phyloP scores from a whole-genome alignment of 495 filamentous ascomycete genomes.

The Mycothermus thermophilus region DNA sequence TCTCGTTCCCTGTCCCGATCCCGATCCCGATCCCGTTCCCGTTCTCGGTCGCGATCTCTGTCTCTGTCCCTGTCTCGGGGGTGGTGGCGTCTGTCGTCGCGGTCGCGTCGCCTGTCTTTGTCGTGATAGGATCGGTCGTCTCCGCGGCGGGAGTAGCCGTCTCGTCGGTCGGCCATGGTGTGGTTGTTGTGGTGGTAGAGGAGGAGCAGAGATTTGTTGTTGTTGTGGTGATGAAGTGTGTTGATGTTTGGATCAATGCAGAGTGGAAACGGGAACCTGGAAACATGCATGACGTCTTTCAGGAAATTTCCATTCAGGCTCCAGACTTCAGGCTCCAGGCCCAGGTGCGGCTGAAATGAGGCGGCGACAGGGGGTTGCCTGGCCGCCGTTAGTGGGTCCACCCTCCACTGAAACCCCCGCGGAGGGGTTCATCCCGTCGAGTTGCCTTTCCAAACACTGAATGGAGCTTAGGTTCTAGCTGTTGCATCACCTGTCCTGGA shows the following conservation, averaged over 20 bases:
- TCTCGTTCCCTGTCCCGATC: conserved; percentile 18
- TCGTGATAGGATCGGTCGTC: conserved; percentile 14
- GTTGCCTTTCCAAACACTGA: too few relatives aligned
- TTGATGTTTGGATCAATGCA: background rate
- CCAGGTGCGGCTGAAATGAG: conserved; percentile 10
- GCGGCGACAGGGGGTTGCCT: too few relatives aligned
- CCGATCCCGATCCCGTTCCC: conserved; percentile 20
- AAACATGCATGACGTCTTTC: conserved; percentile 11
- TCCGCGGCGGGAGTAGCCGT: conserved; percentile 14
- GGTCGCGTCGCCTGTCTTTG: conserved; percentile 10
- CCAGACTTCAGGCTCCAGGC: too few relatives aligned
- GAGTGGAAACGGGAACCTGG: too few relatives aligned
- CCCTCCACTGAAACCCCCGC: too few relatives aligned
- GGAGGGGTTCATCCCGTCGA: too few relatives aligned
- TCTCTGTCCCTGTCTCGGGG: conserved; percentile 21
- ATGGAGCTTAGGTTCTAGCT: too few relatives aligned
- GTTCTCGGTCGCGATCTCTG: conserved; percentile 18
- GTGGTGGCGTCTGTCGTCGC: conserved; percentile 5
- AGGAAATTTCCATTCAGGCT: conserved; percentile 10
- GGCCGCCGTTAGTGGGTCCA: too few relatives aligned
- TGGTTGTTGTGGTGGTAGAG: conserved; percentile 4
- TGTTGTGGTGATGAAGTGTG: background rate
- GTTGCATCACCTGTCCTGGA: too few relatives aligned
- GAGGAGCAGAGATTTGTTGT: background rate
- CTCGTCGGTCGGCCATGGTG: conserved; percentile 18